These are phyloP conservation scores for Pichia membranifaciens DNA, from an alignment of 805 yeast genomes.

Conservation along the genomic window DNA sequence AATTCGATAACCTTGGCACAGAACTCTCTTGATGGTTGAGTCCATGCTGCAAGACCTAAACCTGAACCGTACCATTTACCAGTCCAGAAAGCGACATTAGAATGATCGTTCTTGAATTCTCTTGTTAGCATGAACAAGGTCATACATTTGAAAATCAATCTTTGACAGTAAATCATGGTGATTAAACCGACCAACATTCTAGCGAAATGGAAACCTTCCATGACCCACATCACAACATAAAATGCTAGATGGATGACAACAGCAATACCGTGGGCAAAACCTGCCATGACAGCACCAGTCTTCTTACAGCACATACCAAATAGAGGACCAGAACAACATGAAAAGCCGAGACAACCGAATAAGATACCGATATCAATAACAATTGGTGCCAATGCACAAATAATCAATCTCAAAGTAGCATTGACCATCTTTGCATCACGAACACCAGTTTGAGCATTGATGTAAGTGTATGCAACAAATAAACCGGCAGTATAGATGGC, in stretches of 20 bases:
- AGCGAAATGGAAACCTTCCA: slow-evolving; percentile 86
- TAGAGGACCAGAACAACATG: slow-evolving; percentile 97
- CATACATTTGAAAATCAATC: slow-evolving; percentile 78
- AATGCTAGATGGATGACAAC: slow-evolving; percentile 81
- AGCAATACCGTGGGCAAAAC: slow-evolving; percentile 91
- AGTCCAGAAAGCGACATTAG: slow-evolving; percentile 99
- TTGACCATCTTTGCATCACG: slow-evolving; percentile 49
- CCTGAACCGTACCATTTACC: slow-evolving; percentile 98
- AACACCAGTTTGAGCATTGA: slow-evolving; percentile 85
- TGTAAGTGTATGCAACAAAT: slow-evolving; percentile 72
- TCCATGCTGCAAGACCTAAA: slow-evolving; percentile 86
- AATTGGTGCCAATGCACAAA: slow-evolving; percentile 87
- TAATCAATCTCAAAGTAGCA: slow-evolving; percentile 63
- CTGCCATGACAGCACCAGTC: slow-evolving; percentile 94
- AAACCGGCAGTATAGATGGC: slow-evolving; percentile 71
- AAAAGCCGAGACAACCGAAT: slow-evolving; percentile 67
- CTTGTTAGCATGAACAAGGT: slow-evolving; percentile 77
- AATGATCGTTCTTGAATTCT: slow-evolving; percentile 91
- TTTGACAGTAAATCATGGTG: slow-evolving; percentile 80
- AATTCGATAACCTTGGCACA: slow-evolving; percentile 89
- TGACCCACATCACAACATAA: slow-evolving; percentile 95
- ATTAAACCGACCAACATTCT: slow-evolving; percentile 83
- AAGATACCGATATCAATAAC: slow-evolving; percentile 84
- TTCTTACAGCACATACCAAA: slow-evolving; percentile 93
- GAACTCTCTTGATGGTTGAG: slow-evolving; percentile 95